These are phyloP conservation scores for Exserohilum rostratum DNA, from an alignment of 2,329 filamentous ascomycete genomes.

Conservation along the genomic window DNA sequence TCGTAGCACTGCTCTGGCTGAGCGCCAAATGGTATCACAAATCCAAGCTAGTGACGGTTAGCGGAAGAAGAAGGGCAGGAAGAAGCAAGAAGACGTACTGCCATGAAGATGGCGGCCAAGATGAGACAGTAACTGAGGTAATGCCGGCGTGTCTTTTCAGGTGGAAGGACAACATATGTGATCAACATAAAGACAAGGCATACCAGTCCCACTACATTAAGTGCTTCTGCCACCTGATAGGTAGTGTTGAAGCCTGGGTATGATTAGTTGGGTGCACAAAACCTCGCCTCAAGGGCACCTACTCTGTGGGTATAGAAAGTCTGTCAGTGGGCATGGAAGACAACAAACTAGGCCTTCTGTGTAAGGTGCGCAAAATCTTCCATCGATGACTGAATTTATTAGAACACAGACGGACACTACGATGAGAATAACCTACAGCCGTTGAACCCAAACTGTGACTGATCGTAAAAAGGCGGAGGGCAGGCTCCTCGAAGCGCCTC, in stretches of 20 bases:
- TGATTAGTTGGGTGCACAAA: constrained; percentile 6
- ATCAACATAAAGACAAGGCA: constrained; percentile 77
- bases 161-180: constrained; percentile 80
- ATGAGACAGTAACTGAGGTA: constrained; percentile 91
- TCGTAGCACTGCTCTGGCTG: constrained; percentile 85
- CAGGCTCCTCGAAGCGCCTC: constrained; percentile 60
- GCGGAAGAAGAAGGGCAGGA: background rate
- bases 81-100: constrained; percentile 61
- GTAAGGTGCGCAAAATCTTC: constrained; percentile 63
- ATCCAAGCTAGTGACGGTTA: constrained; percentile 70
- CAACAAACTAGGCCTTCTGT: constrained; percentile 70
- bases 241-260: constrained; percentile 60
- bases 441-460: constrained; percentile 63
- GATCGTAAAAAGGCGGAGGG: constrained; percentile 72
- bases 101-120: constrained; percentile 76
- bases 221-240: constrained; percentile 75
- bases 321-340: constrained; percentile 84
- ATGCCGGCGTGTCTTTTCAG: constrained; percentile 88
- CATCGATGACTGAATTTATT: constrained; percentile 55
- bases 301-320: constrained; percentile 72
- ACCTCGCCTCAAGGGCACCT: constrained; percentile 26
- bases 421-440: constrained; percentile 66
- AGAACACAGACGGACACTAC: constrained; percentile 27
- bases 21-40: constrained; percentile 83
- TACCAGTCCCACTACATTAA: constrained; percentile 75